Percentiles rank a stretch among this genome's conserved stretches.
phyloP scores from a whole-genome alignment of 2,329 filamentous ascomycete genomes.

The Botrytis deweyae region DNA sequence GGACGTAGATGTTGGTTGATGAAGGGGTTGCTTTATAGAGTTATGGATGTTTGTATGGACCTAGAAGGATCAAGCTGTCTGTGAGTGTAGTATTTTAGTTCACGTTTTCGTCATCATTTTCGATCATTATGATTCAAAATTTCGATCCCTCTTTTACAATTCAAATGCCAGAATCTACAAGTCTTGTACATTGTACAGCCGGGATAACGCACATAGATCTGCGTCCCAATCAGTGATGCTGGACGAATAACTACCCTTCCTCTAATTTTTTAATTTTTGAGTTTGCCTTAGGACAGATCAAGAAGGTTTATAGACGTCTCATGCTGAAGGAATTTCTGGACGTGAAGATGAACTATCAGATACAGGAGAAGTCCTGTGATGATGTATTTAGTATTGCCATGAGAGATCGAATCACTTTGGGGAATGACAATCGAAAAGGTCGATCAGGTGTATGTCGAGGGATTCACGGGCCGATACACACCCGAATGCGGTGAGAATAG shows the following conservation, averaged over 20 bases:
- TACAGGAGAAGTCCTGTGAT: background rate
- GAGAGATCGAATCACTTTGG: too few relatives aligned
- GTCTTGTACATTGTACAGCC: background rate
- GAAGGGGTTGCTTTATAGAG: background rate
- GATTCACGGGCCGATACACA: background rate
- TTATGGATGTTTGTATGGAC: background rate
- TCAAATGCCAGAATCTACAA: background rate
- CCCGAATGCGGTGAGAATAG: background rate
- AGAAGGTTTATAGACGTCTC: background rate
- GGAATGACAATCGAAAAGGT: too few relatives aligned
- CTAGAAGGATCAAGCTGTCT: background rate
- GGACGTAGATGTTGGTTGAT: background rate
- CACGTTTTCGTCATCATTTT: background rate
- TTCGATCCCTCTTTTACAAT: background rate
- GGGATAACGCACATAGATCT: background rate
- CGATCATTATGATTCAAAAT: background rate
- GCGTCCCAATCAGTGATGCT: rapidly evolving
- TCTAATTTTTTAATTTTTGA: background rate
- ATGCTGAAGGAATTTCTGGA: background rate
- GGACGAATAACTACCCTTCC: rapidly evolving
- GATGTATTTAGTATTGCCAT: rapidly evolving
- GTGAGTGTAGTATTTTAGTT: background rate
- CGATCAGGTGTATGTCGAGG: background rate
- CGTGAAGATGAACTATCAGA: background rate
- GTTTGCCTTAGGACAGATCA: background rate